Evolutionary conservation across 768 basidiomycete species (phyloP).

Genomic region (Tubosaeta sp.): DNA sequence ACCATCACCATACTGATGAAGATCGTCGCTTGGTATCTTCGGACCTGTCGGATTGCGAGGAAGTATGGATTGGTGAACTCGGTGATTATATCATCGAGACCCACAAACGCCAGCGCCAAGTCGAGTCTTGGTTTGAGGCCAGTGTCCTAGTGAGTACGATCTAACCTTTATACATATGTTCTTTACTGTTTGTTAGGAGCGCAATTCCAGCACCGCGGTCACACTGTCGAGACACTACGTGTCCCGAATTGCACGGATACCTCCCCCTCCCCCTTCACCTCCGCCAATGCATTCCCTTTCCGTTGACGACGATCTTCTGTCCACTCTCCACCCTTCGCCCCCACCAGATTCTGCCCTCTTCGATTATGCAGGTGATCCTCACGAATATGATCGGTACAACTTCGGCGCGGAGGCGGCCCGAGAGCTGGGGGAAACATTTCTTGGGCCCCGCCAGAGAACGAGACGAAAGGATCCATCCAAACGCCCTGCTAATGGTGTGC

Average conservation of each 20-base stretch:
- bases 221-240: constrained; percentile 34
- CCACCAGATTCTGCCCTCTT: constrained; percentile 27
- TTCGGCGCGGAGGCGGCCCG: constrained; percentile 50
- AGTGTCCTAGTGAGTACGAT: constrained; percentile 51
- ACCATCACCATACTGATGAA: constrained; percentile 34
- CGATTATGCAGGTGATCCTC: constrained; percentile 27
- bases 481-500: constrained; percentile 43
- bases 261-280: constrained; percentile 38
- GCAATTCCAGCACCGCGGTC: constrained; percentile 59
- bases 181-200: constrained; percentile 47
- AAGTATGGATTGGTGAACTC: constrained; percentile 71
- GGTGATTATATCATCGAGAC: constrained; percentile 67
- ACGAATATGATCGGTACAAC: constrained; percentile 22
- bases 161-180: not conserved
- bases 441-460: constrained; percentile 34
- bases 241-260: constrained; percentile 43
- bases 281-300: constrained; percentile 28
- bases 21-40: constrained; percentile 54
- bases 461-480: constrained; percentile 49
- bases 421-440: constrained; percentile 53
- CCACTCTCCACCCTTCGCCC: constrained; percentile 37
- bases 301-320: constrained; percentile 33
- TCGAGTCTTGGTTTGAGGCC: constrained; percentile 70
- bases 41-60: constrained; percentile 77
- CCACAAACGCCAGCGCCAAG: constrained; percentile 66